Evolutionary conservation across 2,329 filamentous ascomycete genomes (phyloP), one percentile per base, ranked within the genome.

Genomic region (Diaporthe sp.): DNA sequence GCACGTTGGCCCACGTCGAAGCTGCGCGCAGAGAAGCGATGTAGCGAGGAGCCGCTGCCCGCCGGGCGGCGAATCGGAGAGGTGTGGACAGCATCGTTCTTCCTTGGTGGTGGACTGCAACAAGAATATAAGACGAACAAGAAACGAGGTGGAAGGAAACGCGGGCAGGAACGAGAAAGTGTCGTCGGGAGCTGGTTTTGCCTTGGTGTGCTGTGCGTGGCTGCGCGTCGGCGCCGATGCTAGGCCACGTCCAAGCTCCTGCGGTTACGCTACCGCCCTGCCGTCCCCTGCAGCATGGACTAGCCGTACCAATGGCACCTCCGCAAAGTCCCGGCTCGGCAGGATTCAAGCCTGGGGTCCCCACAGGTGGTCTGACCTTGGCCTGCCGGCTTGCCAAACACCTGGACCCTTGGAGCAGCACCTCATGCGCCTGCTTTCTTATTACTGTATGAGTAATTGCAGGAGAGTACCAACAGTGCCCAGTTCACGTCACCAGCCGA

Each of bases 1-100:
- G 93, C 74, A 98, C 95, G 82, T 94, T 94, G 83, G 94, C 92
- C 96, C 96, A 98, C 80, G 94, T 94, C 77, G 95, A 98, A 80
- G 91, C 92, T 81, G 92, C 85, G 79, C 89, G 90, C 74, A 85
- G 79, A 78, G 84, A 85, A 75, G 84, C 82, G 65, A 86, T 81
- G 79, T 84, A 84, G 79, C 85, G 85, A 78, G 84, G 81, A 77
- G 83, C 84, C 61, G 85, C 87, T 28, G 65, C 65, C 82, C 87
- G 88, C 81, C 90, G 87, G 82, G 87, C 85, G 78, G 87, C 88
- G 79, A 89, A 81, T 84, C 89, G 87, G 79, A 91, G 83, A 75
- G 89, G 85, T 74, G 90, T 63, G 37, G 74, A 89, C 80, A 92
- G 85, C 90, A 92, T 92, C 71, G 78, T 88, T 53, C 22, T 68